phyloP scores from a whole-genome alignment of 1,139 yeast genomes.

The Geotrichum reessii region DNA sequence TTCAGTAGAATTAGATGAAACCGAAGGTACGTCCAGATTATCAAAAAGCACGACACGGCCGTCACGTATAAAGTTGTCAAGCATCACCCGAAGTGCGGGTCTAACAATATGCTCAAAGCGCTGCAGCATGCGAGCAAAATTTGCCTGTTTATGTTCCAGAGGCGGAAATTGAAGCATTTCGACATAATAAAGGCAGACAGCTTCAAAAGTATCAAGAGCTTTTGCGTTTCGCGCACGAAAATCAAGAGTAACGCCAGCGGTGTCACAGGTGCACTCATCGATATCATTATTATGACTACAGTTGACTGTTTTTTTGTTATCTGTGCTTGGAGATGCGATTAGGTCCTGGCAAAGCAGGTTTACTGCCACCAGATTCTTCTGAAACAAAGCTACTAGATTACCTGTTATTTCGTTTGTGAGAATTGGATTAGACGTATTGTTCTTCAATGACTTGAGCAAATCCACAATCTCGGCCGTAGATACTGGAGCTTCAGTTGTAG shows the following conservation, averaged over 20 bases:
- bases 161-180: not conserved
- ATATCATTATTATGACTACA: not conserved
- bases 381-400: not conserved
- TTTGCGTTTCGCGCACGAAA: not conserved
- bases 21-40: not conserved
- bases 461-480: not conserved
- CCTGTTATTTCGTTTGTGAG: not conserved
- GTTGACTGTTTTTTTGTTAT: not conserved
- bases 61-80: not conserved
- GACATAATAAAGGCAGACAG: not conserved
- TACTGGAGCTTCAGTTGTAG: not conserved
- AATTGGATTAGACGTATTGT: not conserved
- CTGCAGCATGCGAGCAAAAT: not conserved
- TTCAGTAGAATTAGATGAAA: not conserved
- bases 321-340: not conserved
- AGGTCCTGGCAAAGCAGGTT: constrained; percentile 2
- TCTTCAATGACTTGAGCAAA: not conserved
- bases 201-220: constrained; percentile 2
- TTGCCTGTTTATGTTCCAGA: not conserved
- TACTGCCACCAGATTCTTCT: constrained; percentile 1
- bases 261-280: too few relatives aligned
- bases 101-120: not conserved
- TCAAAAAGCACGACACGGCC: not conserved
- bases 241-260: not conserved
- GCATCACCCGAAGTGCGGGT: not conserved